These are phyloP conservation scores for Viola odorata DNA, from an alignment of 345 rosid genomes.

Conservation along the genomic window DNA sequence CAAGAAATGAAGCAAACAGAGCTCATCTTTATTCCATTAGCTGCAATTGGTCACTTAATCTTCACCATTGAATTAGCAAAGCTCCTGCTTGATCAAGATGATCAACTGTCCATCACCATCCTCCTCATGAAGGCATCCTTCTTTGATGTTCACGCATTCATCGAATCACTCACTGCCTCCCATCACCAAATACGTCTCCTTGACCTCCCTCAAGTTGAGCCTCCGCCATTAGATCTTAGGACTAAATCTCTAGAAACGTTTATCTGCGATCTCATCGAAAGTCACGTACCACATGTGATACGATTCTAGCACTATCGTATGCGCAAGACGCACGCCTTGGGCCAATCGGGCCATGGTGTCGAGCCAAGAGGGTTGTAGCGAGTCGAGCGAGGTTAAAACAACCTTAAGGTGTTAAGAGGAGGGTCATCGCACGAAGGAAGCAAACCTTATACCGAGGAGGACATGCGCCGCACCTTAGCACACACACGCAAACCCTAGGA, in stretches of 20 bases:
- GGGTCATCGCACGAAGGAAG: too few species aligned
- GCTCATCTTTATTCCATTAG: conserved; percentile 31
- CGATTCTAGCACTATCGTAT: too few species aligned
- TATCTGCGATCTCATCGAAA: background rate
- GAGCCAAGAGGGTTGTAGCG: too few species aligned
- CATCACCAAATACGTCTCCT: conserved; percentile 27
- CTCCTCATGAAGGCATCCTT: conserved; percentile 21
- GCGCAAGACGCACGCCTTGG: too few species aligned
- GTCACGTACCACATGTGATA: background rate
- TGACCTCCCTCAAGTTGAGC: conserved; percentile 26
- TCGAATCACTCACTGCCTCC: conserved; percentile 11
- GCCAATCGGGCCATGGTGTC: too few species aligned
- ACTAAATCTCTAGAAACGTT: conserved; percentile 17
- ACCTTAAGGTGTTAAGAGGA: too few species aligned
- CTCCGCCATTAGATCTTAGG: conserved; percentile 17
- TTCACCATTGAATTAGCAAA: conserved; percentile 44
- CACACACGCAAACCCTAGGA: too few species aligned
- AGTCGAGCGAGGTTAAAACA: too few species aligned
- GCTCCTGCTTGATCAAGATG: conserved; percentile 29
- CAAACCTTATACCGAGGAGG: too few species aligned
- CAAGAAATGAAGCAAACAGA: conserved; percentile 23
- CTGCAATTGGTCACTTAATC: conserved; percentile 38
- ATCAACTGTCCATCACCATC: conserved; percentile 25
- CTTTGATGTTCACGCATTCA: background rate
- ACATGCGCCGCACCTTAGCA: too few species aligned